Base-by-base conservation (phyloP, 75 land plant species). In the Chamaecyparis obtusa region DNA sequence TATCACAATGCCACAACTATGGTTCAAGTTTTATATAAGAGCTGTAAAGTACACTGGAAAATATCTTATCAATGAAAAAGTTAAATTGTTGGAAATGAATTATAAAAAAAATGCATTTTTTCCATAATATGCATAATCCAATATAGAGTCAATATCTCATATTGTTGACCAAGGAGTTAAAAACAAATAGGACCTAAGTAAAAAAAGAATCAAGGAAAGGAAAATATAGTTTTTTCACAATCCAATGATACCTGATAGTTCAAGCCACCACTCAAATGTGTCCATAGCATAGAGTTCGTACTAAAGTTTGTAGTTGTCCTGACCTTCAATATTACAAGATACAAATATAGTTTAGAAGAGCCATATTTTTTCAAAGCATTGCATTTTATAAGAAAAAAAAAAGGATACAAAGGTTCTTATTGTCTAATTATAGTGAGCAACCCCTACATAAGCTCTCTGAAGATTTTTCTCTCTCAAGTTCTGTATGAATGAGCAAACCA, bases 261-360 rank as follows among this genome's bases (percentile, higher is more conserved):
- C 87, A 87, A 87, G 41, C 88, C 88, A 27, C 88, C 88, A 84
- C 88, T 87, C 16, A 87, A 55, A 71, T 87, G 87, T 37, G 87
- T 85, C 88, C 88, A 87, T n/a, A 87, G 69, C 48, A 87, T 44
- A 37, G 88, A 87, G 46, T 87, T 83, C 4, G 87, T 84, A 32
- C 87, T 37, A 44, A 87, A 87, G 44, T 87, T 87, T 5, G 56
- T 51, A 16, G 88, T 86, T 41, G 88, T 87, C 24, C 87, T 87
- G 19, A 84, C 88, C 88, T 87, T 71, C 21, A 85, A 24, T 41
- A 39, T 27, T 81, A 81, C 51, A 46, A n/a, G 11, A 46, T 44
- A 80, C 19, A 46, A 10, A 46, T 44, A 11, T 46, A 81, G n/a
- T 21, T 36, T 43, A 27, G 21, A 81, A 46, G n/a, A 46, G n/a